phyloP scores from a whole-genome alignment of 805 yeast species.

The Zygosaccharomyces kombuchaensis region DNA sequence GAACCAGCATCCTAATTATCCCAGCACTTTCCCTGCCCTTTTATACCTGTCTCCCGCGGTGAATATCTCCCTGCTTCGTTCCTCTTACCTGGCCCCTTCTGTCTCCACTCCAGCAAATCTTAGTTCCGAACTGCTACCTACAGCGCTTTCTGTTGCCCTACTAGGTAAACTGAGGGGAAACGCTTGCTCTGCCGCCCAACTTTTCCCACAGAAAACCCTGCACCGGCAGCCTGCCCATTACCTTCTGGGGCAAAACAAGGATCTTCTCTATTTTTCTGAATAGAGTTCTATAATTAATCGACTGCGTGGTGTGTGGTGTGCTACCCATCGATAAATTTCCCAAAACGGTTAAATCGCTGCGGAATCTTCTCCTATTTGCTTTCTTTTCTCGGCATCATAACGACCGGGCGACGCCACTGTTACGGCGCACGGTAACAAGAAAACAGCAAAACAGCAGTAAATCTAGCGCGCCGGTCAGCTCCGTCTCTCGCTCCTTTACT shows the following conservation, averaged over 20 bases:
- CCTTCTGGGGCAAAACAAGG: constrained; percentile 1
- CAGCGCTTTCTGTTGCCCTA: constrained; percentile 2
- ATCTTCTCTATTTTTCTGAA: neutral
- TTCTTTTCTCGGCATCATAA: constrained; percentile 2
- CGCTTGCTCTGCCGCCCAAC: constrained; percentile 2
- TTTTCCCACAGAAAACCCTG: constrained; percentile 1
- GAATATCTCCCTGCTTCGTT: neutral
- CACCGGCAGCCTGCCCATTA: neutral
- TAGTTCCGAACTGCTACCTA: neutral
- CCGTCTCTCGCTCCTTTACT: neutral
- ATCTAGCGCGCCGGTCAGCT: constrained; percentile 3
- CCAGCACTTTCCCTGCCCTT: neutral
- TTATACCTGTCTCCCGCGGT: neutral
- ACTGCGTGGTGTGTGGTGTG: constrained; percentile 1
- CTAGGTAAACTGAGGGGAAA: constrained; percentile 1
- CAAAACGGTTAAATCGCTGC: neutral
- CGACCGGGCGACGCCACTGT: constrained; percentile 3
- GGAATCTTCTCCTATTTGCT: constrained; percentile 2
- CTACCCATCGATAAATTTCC: neutral
- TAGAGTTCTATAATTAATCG: constrained; percentile 4
- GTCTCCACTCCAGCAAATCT: constrained; percentile 4
- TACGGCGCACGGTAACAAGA: neutral
- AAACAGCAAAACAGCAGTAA: neutral
- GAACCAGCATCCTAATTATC: neutral
- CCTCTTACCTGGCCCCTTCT: constrained; percentile 1